A percentile compares a stretch with the other conserved stretches of the same genome.
Evolutionary conservation across 2,329 filamentous ascomycete species (phyloP).

Genomic region (Neopestalotiopsis rosae): DNA sequence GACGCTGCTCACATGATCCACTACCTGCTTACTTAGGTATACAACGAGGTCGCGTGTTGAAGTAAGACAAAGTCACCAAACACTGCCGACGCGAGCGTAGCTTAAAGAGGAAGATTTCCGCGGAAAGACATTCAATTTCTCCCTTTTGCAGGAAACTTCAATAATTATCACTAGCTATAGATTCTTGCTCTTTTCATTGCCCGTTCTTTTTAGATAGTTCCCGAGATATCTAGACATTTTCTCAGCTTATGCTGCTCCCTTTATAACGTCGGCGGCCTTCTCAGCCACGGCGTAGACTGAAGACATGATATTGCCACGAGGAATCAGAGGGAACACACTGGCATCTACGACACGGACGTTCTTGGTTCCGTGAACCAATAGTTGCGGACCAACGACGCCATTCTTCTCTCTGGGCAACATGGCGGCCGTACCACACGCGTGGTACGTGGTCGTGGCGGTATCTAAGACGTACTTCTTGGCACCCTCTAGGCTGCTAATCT

Average conservation of each 20-base stretch:
- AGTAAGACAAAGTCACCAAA: background rate
- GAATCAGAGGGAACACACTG: conserved; percentile 49
- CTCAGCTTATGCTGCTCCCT: background rate
- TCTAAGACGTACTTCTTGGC: conserved; percentile 43
- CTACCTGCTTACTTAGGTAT: background rate
- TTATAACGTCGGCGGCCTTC: conserved; percentile 17
- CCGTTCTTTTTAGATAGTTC: background rate
- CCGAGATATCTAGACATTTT: background rate
- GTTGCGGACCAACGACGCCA: conserved; percentile 48
- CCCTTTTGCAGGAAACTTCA: background rate
- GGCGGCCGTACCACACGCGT: conserved; percentile 47
- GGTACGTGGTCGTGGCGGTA: conserved; percentile 44
- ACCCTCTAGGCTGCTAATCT: conserved; percentile 68
- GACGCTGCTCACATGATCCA: background rate
- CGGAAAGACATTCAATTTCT: background rate
- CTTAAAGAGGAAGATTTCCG: background rate
- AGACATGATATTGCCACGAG: conserved; percentile 40
- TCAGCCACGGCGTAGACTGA: conserved; percentile 37
- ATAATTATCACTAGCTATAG: background rate
- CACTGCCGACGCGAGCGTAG: background rate
- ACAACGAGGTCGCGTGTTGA: background rate
- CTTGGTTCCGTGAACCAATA: conserved; percentile 48
- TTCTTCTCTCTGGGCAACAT: conserved; percentile 47
- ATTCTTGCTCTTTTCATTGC: background rate
- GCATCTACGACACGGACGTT: conserved; percentile 52